Evolutionary conservation across 768 basidiomycete genomes (phyloP).

Genomic region (Chlorophyllum brunneum): DNA sequence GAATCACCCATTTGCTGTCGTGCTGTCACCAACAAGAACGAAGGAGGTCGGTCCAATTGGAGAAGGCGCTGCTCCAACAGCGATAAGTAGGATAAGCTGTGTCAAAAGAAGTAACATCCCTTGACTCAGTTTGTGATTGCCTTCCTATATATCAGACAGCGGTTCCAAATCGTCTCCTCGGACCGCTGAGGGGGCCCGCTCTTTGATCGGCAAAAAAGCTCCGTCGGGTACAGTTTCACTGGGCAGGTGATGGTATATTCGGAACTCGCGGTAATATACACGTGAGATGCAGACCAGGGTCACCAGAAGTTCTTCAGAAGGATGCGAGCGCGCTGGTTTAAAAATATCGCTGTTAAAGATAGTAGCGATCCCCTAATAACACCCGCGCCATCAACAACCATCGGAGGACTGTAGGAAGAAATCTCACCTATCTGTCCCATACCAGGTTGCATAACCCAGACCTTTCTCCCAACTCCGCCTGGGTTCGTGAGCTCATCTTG

Average conservation of each 20-base stretch:
- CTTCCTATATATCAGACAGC: background rate
- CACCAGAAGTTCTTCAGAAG: background rate
- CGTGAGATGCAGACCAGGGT: background rate
- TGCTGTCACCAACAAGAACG: constrained; percentile 37
- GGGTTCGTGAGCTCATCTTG: constrained; percentile 43
- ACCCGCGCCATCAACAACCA: background rate
- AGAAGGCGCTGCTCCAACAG: background rate
- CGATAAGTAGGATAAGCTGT: background rate
- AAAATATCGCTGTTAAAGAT: constrained; percentile 22
- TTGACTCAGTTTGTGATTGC: background rate
- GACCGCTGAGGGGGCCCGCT: background rate
- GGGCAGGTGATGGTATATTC: constrained; percentile 1
- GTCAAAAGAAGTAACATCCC: background rate
- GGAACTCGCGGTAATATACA: background rate
- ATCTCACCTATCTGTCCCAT: constrained; percentile 81
- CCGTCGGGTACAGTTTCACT: background rate
- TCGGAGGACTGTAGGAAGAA: background rate
- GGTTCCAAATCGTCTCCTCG: background rate
- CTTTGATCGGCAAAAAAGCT: background rate
- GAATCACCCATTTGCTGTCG: constrained; percentile 33
- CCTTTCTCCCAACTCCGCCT: constrained; percentile 52
- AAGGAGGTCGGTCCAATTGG: constrained; percentile 26
- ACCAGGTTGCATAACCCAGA: constrained; percentile 84
- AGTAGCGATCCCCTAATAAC: constrained; percentile 36
- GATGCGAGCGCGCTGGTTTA: background rate